Conservation (phyloP, 1,139 yeast species). For the Nakaseomyces sp. region DNA sequence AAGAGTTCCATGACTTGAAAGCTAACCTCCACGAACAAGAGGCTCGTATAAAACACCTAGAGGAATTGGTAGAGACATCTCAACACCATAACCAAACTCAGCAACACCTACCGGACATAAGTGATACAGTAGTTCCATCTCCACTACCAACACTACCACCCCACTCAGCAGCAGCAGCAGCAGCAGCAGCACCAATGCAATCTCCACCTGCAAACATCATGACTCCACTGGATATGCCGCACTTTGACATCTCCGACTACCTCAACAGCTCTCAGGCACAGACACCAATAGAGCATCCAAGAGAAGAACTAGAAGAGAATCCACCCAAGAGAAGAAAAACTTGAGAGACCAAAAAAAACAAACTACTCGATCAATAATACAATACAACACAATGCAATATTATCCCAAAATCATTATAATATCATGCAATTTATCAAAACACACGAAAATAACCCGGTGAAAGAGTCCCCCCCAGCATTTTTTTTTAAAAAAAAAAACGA, state of each 20-base stretch:
- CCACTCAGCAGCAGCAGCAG: neutral
- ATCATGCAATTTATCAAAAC: no score
- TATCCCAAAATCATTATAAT: neutral
- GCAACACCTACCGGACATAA: no score
- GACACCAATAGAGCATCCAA: neutral
- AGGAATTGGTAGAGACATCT: slow-evolving; percentile 17
- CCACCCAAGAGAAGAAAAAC: neutral
- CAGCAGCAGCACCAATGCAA: neutral
- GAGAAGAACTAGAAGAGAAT: slow-evolving; percentile 1
- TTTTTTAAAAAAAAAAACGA: no score
- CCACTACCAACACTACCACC: no score
- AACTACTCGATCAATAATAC: no score
- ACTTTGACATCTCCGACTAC: slow-evolving; percentile 2
- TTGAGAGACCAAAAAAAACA: no score
- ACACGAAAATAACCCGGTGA: no score
- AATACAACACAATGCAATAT: no score
- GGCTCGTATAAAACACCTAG: slow-evolving; percentile 26
- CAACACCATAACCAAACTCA: neutral
- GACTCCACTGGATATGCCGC: neutral
- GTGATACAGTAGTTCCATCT: no score
- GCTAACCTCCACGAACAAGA: slow-evolving; percentile 29
- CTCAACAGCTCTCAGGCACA: slow-evolving; percentile 4
- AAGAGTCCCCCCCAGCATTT: no score
- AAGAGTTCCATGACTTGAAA: slow-evolving; percentile 19
- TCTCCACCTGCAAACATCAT: neutral